Conservation (phyloP, 2,329 filamentous ascomycete genomes). For the Rhytidhysteron rufulum region DNA sequence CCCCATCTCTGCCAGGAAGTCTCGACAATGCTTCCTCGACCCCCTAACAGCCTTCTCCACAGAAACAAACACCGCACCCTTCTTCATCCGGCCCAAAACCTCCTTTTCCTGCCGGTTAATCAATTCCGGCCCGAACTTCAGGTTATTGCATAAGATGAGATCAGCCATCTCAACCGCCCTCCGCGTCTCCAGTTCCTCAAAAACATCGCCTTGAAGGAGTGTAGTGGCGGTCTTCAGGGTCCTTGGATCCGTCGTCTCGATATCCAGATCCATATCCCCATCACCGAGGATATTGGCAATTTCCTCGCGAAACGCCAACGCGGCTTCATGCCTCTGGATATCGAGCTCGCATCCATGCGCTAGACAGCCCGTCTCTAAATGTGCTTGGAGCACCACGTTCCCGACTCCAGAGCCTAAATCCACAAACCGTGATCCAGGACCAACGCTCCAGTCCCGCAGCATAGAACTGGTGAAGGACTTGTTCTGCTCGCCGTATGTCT, state of each 20-base stretch:
- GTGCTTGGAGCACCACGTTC: conserved; percentile 86
- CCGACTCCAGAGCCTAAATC: conserved; percentile 90
- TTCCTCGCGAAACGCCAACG: background rate
- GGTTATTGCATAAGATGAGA: background rate
- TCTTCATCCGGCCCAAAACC: no score
- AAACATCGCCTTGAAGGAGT: background rate
- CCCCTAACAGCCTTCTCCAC: no score
- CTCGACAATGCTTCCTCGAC: no score
- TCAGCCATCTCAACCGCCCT: background rate
- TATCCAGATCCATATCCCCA: background rate
- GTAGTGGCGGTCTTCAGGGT: no score
- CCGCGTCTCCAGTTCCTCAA: background rate
- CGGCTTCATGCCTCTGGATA: background rate
- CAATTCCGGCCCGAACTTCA: background rate
- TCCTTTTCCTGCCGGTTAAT: background rate
- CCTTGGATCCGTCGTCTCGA: no score
- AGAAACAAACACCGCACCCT: no score
- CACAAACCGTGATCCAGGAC: no score
- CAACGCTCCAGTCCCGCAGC: no score
- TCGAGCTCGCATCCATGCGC: conserved; percentile 1
- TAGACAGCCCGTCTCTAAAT: conserved; percentile 74
- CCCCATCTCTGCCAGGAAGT: no score
- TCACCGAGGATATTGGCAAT: background rate
- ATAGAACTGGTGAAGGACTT: no score
- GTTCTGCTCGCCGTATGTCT: no score